Conservation (phyloP, 768 basidiomycete genomes). For the Myochromella boudieri region DNA sequence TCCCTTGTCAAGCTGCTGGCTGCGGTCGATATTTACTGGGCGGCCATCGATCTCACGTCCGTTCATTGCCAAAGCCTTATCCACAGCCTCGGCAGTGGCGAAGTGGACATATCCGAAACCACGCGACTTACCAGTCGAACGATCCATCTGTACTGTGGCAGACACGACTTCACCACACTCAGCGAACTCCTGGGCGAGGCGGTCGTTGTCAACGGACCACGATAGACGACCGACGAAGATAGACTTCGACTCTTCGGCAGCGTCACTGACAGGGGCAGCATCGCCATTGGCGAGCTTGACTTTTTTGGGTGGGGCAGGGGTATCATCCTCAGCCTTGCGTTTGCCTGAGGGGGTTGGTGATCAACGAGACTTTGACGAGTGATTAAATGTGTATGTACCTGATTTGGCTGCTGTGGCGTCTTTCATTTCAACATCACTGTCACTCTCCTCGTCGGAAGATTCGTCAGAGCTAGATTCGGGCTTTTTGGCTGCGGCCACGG, state of each 20-base stretch:
- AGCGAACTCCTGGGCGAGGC: slow-evolving; percentile 88
- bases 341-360: slow-evolving; percentile 45
- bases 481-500: slow-evolving; percentile 25
- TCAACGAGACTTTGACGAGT: not conserved
- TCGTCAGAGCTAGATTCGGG: slow-evolving; percentile 25
- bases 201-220: slow-evolving; percentile 97
- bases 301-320: slow-evolving; percentile 72
- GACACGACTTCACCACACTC: slow-evolving; percentile 85
- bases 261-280: slow-evolving; percentile 37
- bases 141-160: slow-evolving; percentile 87
- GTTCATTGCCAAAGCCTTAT: slow-evolving; percentile 77
- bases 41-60: slow-evolving; percentile 94
- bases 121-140: slow-evolving; percentile 77
- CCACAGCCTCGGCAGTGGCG: slow-evolving; percentile 64
- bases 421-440: slow-evolving; percentile 53
- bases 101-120: slow-evolving; percentile 88
- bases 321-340: slow-evolving; percentile 75
- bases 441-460: slow-evolving; percentile 41
- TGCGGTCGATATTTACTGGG: slow-evolving; percentile 81
- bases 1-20: slow-evolving; percentile 58
- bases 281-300: slow-evolving; percentile 68
- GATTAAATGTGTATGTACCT: slow-evolving; percentile 30
- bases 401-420: slow-evolving; percentile 39
- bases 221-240: slow-evolving; percentile 93
- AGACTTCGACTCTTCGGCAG: slow-evolving; percentile 57